Conservation (phyloP, 2,329 filamentous ascomycete species). For the Teratosphaeria zuluensis region DNA sequence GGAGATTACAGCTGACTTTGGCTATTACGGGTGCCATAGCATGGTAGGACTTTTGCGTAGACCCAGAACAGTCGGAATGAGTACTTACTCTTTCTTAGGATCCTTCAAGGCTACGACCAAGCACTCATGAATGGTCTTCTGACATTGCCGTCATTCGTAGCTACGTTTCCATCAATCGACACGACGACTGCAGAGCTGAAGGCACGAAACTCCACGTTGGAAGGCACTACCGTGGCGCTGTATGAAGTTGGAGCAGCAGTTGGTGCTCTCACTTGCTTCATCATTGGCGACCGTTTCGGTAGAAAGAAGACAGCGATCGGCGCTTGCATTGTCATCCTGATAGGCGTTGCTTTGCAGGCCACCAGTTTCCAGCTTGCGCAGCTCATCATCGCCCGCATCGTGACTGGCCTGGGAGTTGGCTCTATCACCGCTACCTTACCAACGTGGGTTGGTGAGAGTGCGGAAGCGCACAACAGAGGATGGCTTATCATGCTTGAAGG, state of each 20-base stretch:
- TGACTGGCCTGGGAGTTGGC: slow-evolving; percentile 40
- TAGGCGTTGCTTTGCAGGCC: slow-evolving; percentile 33
- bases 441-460: slow-evolving; percentile 36
- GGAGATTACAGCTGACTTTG: slow-evolving; percentile 1
- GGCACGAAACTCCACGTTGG: slow-evolving; percentile 13
- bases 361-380: slow-evolving; percentile 26
- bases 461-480: slow-evolving; percentile 25
- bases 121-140: slow-evolving; percentile 36
- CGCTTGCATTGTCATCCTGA: slow-evolving; percentile 39
- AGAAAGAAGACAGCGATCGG: slow-evolving; percentile 39
- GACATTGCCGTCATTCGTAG: slow-evolving; percentile 30
- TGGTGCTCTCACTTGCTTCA: slow-evolving; percentile 43
- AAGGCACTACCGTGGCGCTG: slow-evolving; percentile 28
- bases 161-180: slow-evolving; percentile 32
- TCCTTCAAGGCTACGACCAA: slow-evolving; percentile 11
- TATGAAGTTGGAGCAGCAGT: slow-evolving; percentile 27
- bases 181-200: slow-evolving; percentile 10
- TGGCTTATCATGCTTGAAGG: slow-evolving; percentile 9
- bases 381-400: slow-evolving; percentile 41
- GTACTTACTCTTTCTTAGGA: background rate
- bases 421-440: slow-evolving; percentile 23
- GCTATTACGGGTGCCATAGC: slow-evolving; percentile 1
- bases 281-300: slow-evolving; percentile 39
- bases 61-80: background rate
- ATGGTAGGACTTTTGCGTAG: background rate